A percentile compares a stretch with the other conserved stretches of the same genome.
These are phyloP conservation scores for Gloeopeniophorella convolvens DNA, from an alignment of 768 basidiomycete genomes.

Conservation along the genomic window DNA sequence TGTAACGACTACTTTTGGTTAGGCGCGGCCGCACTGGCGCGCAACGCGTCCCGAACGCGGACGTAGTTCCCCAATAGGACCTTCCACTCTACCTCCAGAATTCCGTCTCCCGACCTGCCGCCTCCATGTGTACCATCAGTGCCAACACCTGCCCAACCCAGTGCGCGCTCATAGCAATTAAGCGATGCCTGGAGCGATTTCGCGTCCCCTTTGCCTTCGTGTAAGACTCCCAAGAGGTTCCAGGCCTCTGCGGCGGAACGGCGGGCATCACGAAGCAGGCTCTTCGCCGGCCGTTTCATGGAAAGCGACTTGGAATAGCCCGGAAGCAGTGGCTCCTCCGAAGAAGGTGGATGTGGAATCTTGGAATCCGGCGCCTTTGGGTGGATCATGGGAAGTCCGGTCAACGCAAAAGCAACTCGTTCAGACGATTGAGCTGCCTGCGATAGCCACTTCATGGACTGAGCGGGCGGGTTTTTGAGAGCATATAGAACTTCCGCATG, in stretches of 20 bases:
- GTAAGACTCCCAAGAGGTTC: constrained; percentile 63
- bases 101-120: constrained; percentile 43
- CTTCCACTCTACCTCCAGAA: constrained; percentile 55
- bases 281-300: constrained; percentile 49
- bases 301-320: constrained; percentile 41
- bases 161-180: constrained; percentile 61
- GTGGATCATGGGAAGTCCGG: constrained; percentile 34
- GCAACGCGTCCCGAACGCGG: constrained; percentile 30
- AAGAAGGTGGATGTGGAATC: constrained; percentile 33
- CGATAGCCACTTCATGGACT: constrained; percentile 50
- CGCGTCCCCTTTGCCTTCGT: constrained; percentile 35
- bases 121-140: constrained; percentile 32
- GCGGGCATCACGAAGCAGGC: constrained; percentile 61
- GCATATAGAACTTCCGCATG: constrained; percentile 67
- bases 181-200: constrained; percentile 39
- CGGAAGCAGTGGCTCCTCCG: constrained; percentile 36
- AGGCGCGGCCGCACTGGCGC: background rate
- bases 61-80: constrained; percentile 54
- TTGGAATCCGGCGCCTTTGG: constrained; percentile 31
- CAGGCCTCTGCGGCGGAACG: constrained; percentile 69
- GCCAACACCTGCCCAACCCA: constrained; percentile 56
- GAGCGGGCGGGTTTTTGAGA: constrained; percentile 32
- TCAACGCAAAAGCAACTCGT: constrained; percentile 50
- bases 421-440: constrained; percentile 65
- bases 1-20: background rate